Percentiles rank a stretch among this genome's conserved stretches.
phyloP scores from a whole-genome alignment of 164 flowering plant species.

The Kalanchoe fedtschenkoi region DNA sequence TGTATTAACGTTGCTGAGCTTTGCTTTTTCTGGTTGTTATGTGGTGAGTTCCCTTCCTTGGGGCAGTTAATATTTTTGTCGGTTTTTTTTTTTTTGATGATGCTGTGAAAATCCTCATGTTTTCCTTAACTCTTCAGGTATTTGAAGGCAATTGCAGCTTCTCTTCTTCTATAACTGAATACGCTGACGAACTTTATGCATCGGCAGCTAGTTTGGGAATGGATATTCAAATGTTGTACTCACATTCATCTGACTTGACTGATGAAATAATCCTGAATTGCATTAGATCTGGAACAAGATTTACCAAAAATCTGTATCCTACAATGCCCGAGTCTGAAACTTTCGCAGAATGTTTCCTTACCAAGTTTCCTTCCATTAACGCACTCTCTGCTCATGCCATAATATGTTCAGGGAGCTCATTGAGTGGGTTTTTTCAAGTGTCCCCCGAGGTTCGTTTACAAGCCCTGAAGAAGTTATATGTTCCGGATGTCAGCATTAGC shows the following conservation, averaged over 20 bases:
- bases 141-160: constrained; percentile 79
- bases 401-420: constrained; percentile 48
- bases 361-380: constrained; percentile 81
- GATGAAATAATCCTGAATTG: constrained; percentile 66
- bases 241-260: constrained; percentile 65
- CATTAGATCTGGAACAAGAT: constrained; percentile 32
- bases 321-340: constrained; percentile 82
- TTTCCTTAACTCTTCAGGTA: constrained; percentile 30
- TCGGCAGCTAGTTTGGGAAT: constrained; percentile 84
- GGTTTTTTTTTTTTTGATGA: too few relatives aligned
- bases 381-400: constrained; percentile 86
- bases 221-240: constrained; percentile 67
- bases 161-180: constrained; percentile 67
- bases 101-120: background rate
- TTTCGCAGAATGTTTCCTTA: constrained; percentile 82
- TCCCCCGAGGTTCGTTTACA: constrained; percentile 36
- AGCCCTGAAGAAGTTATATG: constrained; percentile 38
- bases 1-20: constrained; percentile 70
- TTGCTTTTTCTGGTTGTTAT: constrained; percentile 66
- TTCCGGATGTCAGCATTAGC: constrained; percentile 58
- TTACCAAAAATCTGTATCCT: constrained; percentile 35
- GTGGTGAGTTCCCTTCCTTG: constrained; percentile 46
- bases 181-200: constrained; percentile 85
- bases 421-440: constrained; percentile 50
- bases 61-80: too few relatives aligned